Conservation (phyloP, 352 stramenopile species). For the Blastocystis sp. region DNA sequence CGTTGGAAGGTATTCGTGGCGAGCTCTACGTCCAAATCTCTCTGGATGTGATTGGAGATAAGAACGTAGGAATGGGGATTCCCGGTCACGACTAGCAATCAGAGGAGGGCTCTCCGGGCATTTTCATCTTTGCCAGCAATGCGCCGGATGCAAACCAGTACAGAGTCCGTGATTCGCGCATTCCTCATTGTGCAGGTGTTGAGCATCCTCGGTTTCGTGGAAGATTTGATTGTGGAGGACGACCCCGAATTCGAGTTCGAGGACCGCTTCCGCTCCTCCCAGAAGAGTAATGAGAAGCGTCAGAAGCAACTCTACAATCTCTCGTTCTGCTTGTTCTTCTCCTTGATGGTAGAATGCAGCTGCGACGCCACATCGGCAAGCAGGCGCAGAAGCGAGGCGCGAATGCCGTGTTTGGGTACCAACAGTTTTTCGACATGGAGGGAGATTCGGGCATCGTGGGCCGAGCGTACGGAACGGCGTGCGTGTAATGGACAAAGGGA, state of each 20-base stretch:
- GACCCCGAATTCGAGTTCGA: slow-evolving; percentile 96
- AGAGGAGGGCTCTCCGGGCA: slow-evolving; percentile 89
- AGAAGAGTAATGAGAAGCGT: slow-evolving; percentile 89
- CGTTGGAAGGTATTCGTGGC: slow-evolving; percentile 87
- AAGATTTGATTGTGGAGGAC: slow-evolving; percentile 91
- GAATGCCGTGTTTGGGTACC: slow-evolving; percentile 94
- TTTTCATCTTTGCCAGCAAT: slow-evolving; percentile 93
- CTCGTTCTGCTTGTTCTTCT: slow-evolving; percentile 77
- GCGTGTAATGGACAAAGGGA: slow-evolving; percentile 75
- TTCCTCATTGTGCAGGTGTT: slow-evolving; percentile 76
- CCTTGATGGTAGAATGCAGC: slow-evolving; percentile 59
- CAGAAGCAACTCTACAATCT: slow-evolving; percentile 90
- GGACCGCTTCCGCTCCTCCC: slow-evolving; percentile 85
- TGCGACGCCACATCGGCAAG: slow-evolving; percentile 83
- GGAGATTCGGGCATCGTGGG: slow-evolving; percentile 93
- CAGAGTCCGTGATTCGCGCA: neutral
- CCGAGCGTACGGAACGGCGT: slow-evolving; percentile 88
- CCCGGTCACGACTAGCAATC: slow-evolving; percentile 95
- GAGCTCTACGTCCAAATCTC: slow-evolving; percentile 87
- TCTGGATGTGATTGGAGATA: slow-evolving; percentile 51
- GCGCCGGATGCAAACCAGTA: slow-evolving; percentile 83
- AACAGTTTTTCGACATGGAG: slow-evolving; percentile 97
- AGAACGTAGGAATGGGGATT: slow-evolving; percentile 79
- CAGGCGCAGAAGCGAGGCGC: slow-evolving; percentile 91
- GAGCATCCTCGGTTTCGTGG: slow-evolving; percentile 85